These are phyloP conservation scores for Biancaea sappan DNA, from an alignment of 306 rosid genomes.

Conservation along the genomic window DNA sequence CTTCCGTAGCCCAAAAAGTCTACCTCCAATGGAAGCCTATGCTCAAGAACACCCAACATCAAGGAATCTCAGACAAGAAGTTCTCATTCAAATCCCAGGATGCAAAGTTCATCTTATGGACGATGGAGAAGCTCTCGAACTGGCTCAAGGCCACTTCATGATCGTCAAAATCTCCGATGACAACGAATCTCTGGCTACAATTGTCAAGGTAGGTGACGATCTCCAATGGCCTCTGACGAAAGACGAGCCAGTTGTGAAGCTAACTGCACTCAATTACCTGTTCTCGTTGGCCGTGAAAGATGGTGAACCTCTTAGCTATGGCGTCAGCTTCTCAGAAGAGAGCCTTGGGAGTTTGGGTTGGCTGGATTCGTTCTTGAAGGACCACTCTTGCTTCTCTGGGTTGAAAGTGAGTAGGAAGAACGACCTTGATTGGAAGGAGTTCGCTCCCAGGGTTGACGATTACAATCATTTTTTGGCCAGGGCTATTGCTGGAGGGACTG, in stretches of 20 bases:
- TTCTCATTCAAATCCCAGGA: conserved; percentile 59
- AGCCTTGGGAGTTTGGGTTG: conserved; percentile 45
- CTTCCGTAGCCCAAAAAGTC: conserved; percentile 49
- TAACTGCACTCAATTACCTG: conserved; percentile 65
- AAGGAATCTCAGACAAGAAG: conserved; percentile 51
- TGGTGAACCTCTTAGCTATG: conserved; percentile 92
- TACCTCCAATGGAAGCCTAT: conserved; percentile 30
- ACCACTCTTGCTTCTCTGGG: conserved; percentile 74
- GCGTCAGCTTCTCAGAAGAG: conserved; percentile 65
- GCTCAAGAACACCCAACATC: conserved; percentile 31
- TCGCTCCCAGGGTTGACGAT: conserved; percentile 82
- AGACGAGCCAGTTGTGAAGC: conserved; percentile 94
- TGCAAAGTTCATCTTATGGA: conserved; percentile 83
- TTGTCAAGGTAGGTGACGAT: conserved; percentile 69
- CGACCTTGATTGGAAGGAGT: conserved; percentile 87
- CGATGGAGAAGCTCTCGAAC: conserved; percentile 74
- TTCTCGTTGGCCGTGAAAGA: conserved; percentile 76
- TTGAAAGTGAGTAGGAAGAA: conserved; percentile 39
- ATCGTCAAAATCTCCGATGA: conserved; percentile 61
- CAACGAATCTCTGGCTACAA: conserved; percentile 67
- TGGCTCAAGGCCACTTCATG: conserved; percentile 69
- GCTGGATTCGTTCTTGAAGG: conserved; percentile 71
- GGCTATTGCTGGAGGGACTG: conserved; percentile 89
- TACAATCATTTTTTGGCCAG: conserved; percentile 78
- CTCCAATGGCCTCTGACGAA: conserved; percentile 95